phyloP scores from a whole-genome alignment of 495 filamentous ascomycete genomes.

The Talaromyces adpressus region DNA sequence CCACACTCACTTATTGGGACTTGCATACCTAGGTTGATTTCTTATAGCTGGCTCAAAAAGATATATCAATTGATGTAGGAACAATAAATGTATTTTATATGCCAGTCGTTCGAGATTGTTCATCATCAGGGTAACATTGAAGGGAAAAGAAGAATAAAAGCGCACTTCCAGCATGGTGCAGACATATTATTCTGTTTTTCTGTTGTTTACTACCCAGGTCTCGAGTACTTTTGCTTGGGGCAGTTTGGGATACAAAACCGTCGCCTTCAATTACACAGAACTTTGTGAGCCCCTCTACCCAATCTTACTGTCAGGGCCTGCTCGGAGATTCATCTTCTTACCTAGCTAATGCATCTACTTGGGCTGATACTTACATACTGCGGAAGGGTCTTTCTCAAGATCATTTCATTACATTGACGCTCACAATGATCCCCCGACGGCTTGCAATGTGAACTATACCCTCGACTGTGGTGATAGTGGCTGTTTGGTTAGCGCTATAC shows the following conservation, averaged over 20 bases:
- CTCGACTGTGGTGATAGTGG: conserved; percentile 53
- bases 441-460: conserved; percentile 47
- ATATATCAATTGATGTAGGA: too few species aligned
- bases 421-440: conserved; percentile 49
- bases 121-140: too few species aligned
- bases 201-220: conserved; percentile 11
- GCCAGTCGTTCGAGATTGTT: too few species aligned
- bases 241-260: conserved; percentile 51
- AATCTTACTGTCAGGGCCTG: conserved; percentile 40
- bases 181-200: background rate
- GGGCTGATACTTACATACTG: conserved; percentile 51
- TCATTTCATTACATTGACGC: conserved; percentile 59
- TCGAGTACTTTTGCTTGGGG: conserved; percentile 40
- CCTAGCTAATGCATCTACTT: conserved; percentile 52
- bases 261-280: conserved; percentile 32
- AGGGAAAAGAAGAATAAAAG: background rate
- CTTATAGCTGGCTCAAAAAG: too few species aligned
- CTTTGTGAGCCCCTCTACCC: conserved; percentile 37
- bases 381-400: conserved; percentile 45
- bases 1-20: background rate
- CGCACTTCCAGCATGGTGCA: background rate
- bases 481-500: conserved; percentile 55
- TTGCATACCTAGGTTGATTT: too few species aligned
- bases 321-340: conserved; percentile 45
- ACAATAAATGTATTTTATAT: too few species aligned